Conservation (phyloP, 192 early-diverging fungal genomes). For the Podila clonocystis region DNA sequence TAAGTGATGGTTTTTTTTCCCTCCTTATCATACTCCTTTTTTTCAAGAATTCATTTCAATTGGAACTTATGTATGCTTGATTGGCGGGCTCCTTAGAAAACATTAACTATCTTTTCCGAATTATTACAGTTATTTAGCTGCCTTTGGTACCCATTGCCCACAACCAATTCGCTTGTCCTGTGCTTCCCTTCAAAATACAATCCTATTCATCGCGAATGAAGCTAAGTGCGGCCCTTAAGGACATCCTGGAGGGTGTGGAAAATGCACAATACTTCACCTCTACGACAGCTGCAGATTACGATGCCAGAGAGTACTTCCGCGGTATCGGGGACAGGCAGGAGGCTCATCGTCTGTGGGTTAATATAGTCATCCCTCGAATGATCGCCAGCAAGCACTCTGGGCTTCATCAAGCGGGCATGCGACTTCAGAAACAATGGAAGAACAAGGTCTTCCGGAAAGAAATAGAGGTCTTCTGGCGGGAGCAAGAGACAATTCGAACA, state of each 20-base stretch:
- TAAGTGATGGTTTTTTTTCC: no score
- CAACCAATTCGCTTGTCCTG: no score
- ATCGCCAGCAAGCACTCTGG: conserved; percentile 6
- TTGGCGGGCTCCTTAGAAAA: no score
- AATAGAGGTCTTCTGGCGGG: conserved; percentile 3
- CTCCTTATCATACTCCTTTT: no score
- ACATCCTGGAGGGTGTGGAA: conserved; percentile 14
- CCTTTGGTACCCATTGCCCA: neutral
- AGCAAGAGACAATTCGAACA: neutral
- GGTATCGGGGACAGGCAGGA: neutral
- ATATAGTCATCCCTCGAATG: conserved; percentile 7
- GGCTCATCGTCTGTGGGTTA: neutral
- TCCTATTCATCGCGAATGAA: no score
- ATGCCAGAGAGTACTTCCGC: conserved; percentile 6
- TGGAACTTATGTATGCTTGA: no score
- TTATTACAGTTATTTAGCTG: conserved; percentile 11
- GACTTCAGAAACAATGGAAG: conserved; percentile 9
- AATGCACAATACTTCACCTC: conserved; percentile 11
- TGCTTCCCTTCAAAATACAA: no score
- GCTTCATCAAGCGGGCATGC: neutral
- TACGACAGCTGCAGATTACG: conserved; percentile 3
- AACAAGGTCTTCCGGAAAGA: neutral
- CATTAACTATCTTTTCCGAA: no score
- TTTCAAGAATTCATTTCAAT: no score
- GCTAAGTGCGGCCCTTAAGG: conserved; percentile 1